Conservation (phyloP, 2,329 filamentous ascomycete species). For the Sclerotinia trifoliorum region DNA sequence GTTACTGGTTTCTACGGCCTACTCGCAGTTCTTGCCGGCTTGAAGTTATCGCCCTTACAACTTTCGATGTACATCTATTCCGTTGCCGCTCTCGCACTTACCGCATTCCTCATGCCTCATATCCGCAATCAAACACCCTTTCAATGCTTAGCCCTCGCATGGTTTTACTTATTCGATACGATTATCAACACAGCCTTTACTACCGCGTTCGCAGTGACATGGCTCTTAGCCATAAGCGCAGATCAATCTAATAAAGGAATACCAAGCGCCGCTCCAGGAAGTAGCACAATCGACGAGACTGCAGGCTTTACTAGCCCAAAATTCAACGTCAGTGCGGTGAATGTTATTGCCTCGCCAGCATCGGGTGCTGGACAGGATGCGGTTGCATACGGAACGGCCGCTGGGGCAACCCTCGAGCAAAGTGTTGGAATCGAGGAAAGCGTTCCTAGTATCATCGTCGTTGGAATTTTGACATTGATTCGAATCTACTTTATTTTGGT, state of each 20-base stretch:
- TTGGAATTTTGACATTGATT: slow-evolving; percentile 70
- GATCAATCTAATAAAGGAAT: slow-evolving; percentile 44
- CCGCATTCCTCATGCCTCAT: slow-evolving; percentile 71
- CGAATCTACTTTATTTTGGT: slow-evolving; percentile 82
- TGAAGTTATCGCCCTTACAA: slow-evolving; percentile 77
- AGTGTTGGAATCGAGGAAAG: slow-evolving; percentile 64
- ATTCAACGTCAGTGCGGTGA: slow-evolving; percentile 58
- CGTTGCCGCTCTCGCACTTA: slow-evolving; percentile 64
- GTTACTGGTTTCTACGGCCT: slow-evolving; percentile 87
- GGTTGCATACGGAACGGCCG: slow-evolving; percentile 46
- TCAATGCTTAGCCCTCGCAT: slow-evolving; percentile 77
- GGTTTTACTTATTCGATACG: slow-evolving; percentile 81
- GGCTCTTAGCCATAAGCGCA: slow-evolving; percentile 70
- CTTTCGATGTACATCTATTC: slow-evolving; percentile 92
- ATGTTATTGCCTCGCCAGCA: slow-evolving; percentile 51
- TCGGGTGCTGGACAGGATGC: slow-evolving; percentile 53
- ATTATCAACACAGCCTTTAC: slow-evolving; percentile 81
- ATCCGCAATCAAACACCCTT: slow-evolving; percentile 77
- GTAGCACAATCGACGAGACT: slow-evolving; percentile 53
- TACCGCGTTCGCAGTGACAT: slow-evolving; percentile 74
- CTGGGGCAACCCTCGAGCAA: slow-evolving; percentile 56
- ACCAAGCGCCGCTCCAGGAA: slow-evolving; percentile 41
- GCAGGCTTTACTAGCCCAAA: slow-evolving; percentile 64
- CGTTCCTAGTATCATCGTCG: slow-evolving; percentile 74
- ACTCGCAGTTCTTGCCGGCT: slow-evolving; percentile 84